Base-by-base conservation (phyloP, 106 monocot species). In the Dendrobium huoshanense region DNA sequence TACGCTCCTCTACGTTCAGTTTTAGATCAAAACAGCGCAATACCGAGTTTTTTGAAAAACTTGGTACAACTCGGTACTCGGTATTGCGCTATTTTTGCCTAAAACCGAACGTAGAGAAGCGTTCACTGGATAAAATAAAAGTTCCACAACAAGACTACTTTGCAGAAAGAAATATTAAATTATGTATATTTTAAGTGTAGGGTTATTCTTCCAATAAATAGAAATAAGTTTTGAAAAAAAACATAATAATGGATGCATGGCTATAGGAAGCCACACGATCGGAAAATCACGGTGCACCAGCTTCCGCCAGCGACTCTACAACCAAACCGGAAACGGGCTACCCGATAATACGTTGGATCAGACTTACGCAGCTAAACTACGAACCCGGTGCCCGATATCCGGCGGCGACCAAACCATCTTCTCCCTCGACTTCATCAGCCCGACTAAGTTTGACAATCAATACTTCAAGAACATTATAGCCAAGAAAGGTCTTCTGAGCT, bases 281-380 rank as follows among this genome's bases (percentile, higher is more conserved):
- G 93, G 93, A 4, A 13, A 85, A 40, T 81, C 91, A 0, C 80
- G 83, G 45, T 93, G 93, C 88, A 89, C 85, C 40, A 88, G 87
- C 80, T 91, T 93, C 84, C 77, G 90, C 20, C 90, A 91, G 67
- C 79, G 93, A 74, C 87, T 93, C 48, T 93, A 91, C 88, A 91
- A 93, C 78, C 88, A 91, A 78, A 88, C 64, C 0, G 90, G 90
- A 37, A 87, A 88, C 82, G 93, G 90, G 4, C 77, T 75, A 18
- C 87, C 90, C 15, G 90, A 93, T 67, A 10, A 0, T 40, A 90
- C 84, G 10, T 79, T 92, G 6, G 89, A 88, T 75, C 37, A 20
- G 19, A 9, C 77, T 41, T 92, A 89, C 77, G 92, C 92, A 2
- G 67, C 85, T 19, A 5, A 58, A 11, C 83, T 92, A 29, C 67